Evolutionary conservation across 106 monocot species (phyloP).

Genomic region (Apostasia ramifera): DNA sequence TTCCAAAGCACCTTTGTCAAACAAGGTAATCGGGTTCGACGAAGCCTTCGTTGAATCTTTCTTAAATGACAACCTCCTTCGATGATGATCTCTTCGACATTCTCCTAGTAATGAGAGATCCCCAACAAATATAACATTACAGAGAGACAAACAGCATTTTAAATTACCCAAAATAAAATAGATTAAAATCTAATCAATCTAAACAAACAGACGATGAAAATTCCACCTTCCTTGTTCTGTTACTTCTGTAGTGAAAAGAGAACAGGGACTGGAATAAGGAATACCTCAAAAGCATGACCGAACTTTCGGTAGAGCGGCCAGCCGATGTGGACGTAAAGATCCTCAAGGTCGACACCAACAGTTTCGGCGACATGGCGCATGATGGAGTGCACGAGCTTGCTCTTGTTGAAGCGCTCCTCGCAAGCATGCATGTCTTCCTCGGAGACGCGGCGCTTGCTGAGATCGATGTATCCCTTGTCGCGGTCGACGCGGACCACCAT

Average conservation of each 20-base stretch:
- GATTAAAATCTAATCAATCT: too few species aligned
- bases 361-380: slow-evolving; percentile 95
- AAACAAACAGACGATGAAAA: too few species aligned
- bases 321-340: slow-evolving; percentile 56
- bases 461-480: slow-evolving; percentile 95
- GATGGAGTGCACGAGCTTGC: slow-evolving; percentile 93
- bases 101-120: too few species aligned
- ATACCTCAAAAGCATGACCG: slow-evolving; percentile 90
- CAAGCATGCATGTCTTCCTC: slow-evolving; percentile 86
- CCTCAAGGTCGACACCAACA: slow-evolving; percentile 49
- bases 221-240: too few species aligned
- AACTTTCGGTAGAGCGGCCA: slow-evolving; percentile 77
- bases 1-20: too few species aligned
- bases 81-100: too few species aligned
- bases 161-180: too few species aligned
- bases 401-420: slow-evolving; percentile 93
- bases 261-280: neutral
- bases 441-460: slow-evolving; percentile 92
- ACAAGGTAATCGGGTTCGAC: too few species aligned
- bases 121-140: too few species aligned
- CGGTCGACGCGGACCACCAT: slow-evolving; percentile 89
- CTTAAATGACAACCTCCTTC: too few species aligned
- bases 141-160: too few species aligned
- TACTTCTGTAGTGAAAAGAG: neutral
- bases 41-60: too few species aligned